These are phyloP conservation scores for Selenicereus undatus DNA, from an alignment of 148 eudicot species.

Conservation along the genomic window DNA sequence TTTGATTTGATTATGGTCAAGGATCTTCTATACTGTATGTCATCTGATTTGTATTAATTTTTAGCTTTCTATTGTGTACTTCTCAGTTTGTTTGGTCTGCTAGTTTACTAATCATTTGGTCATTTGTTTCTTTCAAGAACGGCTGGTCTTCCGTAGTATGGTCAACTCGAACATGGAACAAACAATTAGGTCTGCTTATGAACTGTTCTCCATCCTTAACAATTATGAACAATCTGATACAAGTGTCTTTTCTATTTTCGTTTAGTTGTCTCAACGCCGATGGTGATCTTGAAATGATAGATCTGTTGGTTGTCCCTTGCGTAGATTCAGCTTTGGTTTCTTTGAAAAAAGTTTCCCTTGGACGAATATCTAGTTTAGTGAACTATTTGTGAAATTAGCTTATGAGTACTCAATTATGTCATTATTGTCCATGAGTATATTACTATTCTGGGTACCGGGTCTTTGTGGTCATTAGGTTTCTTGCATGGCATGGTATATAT, in stretches of 20 bases:
- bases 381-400: not conserved
- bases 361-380: not conserved
- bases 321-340: not conserved
- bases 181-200: conserved; percentile 73
- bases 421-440: not conserved
- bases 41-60: conserved; percentile 29
- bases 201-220: not conserved
- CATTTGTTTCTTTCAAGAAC: conserved; percentile 44
- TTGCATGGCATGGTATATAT: not conserved
- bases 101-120: not conserved
- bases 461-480: not conserved
- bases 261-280: not conserved
- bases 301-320: not conserved
- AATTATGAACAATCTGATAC: not conserved
- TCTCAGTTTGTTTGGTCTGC: not conserved
- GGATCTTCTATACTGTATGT: conserved; percentile 93
- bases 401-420: not conserved
- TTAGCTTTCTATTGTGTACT: not conserved
- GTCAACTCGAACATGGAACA: conserved; percentile 99
- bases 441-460: not conserved
- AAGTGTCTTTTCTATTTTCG: not conserved
- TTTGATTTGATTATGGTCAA: conserved; percentile 66
- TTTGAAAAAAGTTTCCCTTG: not conserved
- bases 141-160: conserved; percentile 98
- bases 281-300: not conserved